These are phyloP conservation scores for Colletotrichum costaricense DNA, from an alignment of 2,329 filamentous ascomycete genomes.

Conservation along the genomic window DNA sequence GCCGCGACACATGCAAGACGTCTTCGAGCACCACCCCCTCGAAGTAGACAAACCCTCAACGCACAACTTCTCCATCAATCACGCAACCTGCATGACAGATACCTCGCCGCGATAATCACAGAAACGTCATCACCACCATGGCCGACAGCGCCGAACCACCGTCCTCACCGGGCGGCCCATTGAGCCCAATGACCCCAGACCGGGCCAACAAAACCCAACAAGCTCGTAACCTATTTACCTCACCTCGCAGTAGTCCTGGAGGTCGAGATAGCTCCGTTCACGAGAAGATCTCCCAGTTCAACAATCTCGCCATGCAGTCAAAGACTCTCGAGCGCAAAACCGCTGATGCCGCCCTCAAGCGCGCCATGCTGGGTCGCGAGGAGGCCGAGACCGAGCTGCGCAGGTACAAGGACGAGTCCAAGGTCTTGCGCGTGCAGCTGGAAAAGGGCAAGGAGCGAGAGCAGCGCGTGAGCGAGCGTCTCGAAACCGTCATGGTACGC, in stretches of 20 bases:
- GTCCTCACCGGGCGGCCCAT: slow-evolving; percentile 63
- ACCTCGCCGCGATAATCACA: not conserved
- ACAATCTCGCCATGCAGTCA: slow-evolving; percentile 70
- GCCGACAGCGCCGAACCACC: slow-evolving; percentile 59
- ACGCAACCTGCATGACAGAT: not conserved
- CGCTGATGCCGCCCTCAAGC: slow-evolving; percentile 73
- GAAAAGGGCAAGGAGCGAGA: slow-evolving; percentile 76
- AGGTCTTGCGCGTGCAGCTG: slow-evolving; percentile 64
- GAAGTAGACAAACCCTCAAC: slow-evolving; percentile 7
- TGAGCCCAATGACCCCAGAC: slow-evolving; percentile 72
- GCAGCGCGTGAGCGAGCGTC: slow-evolving; percentile 71
- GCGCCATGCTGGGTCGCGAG: slow-evolving; percentile 75
- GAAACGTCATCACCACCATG: slow-evolving; percentile 45
- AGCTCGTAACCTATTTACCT: slow-evolving; percentile 50
- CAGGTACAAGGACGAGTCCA: slow-evolving; percentile 70
- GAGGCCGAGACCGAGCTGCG: slow-evolving; percentile 78
- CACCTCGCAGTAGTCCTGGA: slow-evolving; percentile 48
- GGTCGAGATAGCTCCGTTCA: slow-evolving; percentile 70
- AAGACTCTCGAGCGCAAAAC: slow-evolving; percentile 73
- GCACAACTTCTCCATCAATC: not conserved
- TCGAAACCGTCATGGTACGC: slow-evolving; percentile 76
- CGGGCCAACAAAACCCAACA: slow-evolving; percentile 66
- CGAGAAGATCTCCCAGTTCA: slow-evolving; percentile 79
- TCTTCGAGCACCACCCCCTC: not conserved
- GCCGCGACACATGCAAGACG: slow-evolving; percentile 1